A percentile compares a stretch with the other conserved stretches of the same genome.
phyloP scores from a whole-genome alignment of 768 basidiomycete genomes.

The Bullera alba region DNA sequence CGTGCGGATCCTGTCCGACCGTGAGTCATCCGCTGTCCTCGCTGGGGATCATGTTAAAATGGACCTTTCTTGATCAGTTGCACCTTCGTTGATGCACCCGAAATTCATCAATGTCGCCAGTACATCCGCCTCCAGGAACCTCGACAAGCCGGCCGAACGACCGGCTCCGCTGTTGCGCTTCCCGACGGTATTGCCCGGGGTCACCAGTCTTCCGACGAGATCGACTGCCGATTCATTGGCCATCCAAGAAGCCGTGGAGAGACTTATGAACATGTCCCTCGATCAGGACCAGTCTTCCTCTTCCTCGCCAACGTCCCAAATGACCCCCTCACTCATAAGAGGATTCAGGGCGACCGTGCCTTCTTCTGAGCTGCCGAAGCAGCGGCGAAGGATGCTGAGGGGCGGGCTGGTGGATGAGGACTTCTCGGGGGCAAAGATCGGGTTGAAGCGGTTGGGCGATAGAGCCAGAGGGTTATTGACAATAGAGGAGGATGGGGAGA shows the following conservation, averaged over 20 bases:
- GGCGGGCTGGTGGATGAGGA: constrained; percentile 44
- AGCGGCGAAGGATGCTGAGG: constrained; percentile 68
- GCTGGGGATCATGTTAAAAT: not conserved
- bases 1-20: constrained; percentile 39
- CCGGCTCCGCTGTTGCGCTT: constrained; percentile 24
- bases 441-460: constrained; percentile 72
- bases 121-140: constrained; percentile 4
- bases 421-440: constrained; percentile 61
- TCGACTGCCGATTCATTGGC: constrained; percentile 41
- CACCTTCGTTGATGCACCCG: constrained; percentile 41
- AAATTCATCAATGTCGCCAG: constrained; percentile 21
- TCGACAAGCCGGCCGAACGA: constrained; percentile 11
- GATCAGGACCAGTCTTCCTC: constrained; percentile 5
- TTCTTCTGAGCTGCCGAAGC: constrained; percentile 70
- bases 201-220: constrained; percentile 17
- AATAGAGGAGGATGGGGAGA: constrained; percentile 51
- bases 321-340: constrained; percentile 54
- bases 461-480: constrained; percentile 66
- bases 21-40: constrained; percentile 19
- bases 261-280: constrained; percentile 27
- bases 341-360: constrained; percentile 96
- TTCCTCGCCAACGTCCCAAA: constrained; percentile 2
- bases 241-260: constrained; percentile 42
- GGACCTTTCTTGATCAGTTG: constrained; percentile 21
- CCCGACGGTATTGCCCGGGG: constrained; percentile 27